phyloP scores from a whole-genome alignment of 306 rosid genomes.

The Castanopsis chinensis region DNA sequence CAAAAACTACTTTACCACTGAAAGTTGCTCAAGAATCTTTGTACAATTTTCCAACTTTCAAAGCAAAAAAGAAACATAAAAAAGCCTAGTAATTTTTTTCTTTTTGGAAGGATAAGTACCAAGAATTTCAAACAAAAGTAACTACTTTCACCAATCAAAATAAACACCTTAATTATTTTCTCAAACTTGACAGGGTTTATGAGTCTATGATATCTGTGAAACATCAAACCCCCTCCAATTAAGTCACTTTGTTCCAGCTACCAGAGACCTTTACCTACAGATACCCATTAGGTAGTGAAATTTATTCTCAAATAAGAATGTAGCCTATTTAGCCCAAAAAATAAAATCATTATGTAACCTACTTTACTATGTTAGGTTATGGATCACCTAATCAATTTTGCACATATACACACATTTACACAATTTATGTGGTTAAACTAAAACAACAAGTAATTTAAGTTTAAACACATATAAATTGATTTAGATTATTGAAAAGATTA shows the following conservation, averaged over 20 bases:
- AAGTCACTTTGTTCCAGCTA: not conserved
- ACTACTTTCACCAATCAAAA: not conserved
- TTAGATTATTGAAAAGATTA: no score
- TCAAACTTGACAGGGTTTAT: no score
- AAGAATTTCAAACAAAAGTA: no score
- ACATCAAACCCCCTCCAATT: not conserved
- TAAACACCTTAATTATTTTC: no score
- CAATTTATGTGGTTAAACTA: no score
- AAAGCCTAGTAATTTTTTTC: not conserved
- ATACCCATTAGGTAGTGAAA: not conserved
- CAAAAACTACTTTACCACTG: not conserved
- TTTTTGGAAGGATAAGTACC: not conserved
- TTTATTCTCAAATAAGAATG: not conserved
- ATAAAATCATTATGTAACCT: not conserved
- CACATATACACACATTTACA: not conserved
- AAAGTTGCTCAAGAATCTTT: not conserved
- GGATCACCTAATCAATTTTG: not conserved
- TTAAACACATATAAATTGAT: no score
- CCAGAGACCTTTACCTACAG: not conserved
- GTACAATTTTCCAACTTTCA: not conserved
- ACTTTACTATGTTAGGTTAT: not conserved
- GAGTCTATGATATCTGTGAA: no score
- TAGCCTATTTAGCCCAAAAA: not conserved
- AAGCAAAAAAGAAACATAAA: no score
- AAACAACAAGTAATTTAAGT: no score